A percentile compares a stretch with the other conserved stretches of the same genome.
Conservation (phyloP, 305 asterid species). For the Salvia sclarea region DNA sequence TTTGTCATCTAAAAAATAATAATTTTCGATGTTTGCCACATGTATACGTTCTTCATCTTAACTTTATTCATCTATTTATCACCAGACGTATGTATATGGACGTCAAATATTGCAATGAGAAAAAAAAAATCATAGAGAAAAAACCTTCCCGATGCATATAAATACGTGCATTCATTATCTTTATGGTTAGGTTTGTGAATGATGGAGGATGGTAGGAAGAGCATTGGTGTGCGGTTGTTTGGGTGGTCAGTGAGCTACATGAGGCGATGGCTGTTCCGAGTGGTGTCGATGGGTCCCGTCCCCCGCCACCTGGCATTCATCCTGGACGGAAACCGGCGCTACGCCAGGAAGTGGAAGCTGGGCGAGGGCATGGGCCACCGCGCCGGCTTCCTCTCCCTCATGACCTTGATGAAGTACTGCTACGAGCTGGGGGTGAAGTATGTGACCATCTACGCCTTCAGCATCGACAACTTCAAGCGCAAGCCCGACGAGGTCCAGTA, state of each 20-base stretch:
- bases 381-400: slow-evolving; percentile 65
- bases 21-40: slow-evolving; percentile 8
- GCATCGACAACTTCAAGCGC: slow-evolving; percentile 81
- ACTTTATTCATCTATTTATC: slow-evolving; percentile 13
- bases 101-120: not conserved
- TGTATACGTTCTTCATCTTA: slow-evolving; percentile 21
- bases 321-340: slow-evolving; percentile 71
- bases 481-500: slow-evolving; percentile 58
- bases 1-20: no score
- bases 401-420: slow-evolving; percentile 72
- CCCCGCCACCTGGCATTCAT: slow-evolving; percentile 74
- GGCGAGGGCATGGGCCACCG: slow-evolving; percentile 66
- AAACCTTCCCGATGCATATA: no score
- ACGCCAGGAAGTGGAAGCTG: slow-evolving; percentile 55
- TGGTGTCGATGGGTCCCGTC: slow-evolving; percentile 63
- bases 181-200: no score
- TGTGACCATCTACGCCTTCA: slow-evolving; percentile 65
- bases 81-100: not conserved
- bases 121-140: not conserved
- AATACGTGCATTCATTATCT: no score
- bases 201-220: slow-evolving; percentile 37
- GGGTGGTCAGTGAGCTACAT: slow-evolving; percentile 44
- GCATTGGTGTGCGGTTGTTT: slow-evolving; percentile 33
- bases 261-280: slow-evolving; percentile 50
- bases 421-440: slow-evolving; percentile 65